Base-by-base conservation (phyloP, 2,329 filamentous ascomycete genomes). In the Aspergillus spinulosporus region DNA sequence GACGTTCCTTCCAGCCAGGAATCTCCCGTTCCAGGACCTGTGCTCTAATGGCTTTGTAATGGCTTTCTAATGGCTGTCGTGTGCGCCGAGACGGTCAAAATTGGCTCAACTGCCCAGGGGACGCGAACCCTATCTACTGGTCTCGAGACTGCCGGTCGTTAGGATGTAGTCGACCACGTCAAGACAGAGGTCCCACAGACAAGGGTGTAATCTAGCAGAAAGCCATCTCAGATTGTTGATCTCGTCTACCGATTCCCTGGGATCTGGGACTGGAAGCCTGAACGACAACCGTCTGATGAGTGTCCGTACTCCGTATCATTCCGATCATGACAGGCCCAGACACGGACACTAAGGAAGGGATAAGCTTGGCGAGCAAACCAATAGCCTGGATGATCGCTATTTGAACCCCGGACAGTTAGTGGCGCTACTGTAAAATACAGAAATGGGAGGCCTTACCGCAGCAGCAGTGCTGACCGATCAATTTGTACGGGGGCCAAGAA, bases 381-480 rank as follows among this genome's bases (percentile, higher is more conserved):
- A 52, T 40, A 14, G 15, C 15, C 15, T 9, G 21, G 42, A 46
- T 31, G 32, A 52, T 52, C 34, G 34, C 26, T 34, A 52, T 52
- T 40, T 11, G 26, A n/a, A 45, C 29, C 32, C 49, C 31, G 1
- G 42, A 32, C n/a, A 32, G 32, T 52, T 34, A 34, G 12, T 36
- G 6, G 21, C 11, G 43, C 31, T 39, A 32, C 12, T 39, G 43
- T 31, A 46, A 52, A 31, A 47, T 52, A 28, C 28, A 28, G 11
- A 44, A 45, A 51, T 45, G 50, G 50, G 50, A 12, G 40, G 50
- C 50, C 50, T 52, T 45, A 52, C 42, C 40, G 42, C 15, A 51
- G 49, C 40, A 11, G 5, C 21, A 21, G 21, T 46, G 34, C 50
- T 46, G 50, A 47, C 50, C 50, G 42, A 40, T 6, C 50, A 32